Evolutionary conservation across 257 asterid species (phyloP), one percentile per base, ranked within the genome.

Genomic region (Gynochthodes officinalis): DNA sequence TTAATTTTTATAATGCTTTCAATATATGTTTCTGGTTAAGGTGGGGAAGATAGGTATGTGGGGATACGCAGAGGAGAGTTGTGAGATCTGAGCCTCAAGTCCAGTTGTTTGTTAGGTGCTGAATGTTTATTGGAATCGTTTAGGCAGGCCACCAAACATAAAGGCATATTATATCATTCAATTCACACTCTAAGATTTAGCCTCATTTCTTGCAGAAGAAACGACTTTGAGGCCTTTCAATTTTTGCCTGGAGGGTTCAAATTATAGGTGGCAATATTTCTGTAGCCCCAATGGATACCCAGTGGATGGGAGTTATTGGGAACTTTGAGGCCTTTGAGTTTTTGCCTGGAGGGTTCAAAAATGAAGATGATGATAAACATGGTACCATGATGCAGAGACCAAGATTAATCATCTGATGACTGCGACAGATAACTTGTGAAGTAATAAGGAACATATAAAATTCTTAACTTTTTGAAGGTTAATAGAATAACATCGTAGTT

Each of bases 1-100:
- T 23, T 23, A 46, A 2, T n/a, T n/a, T 30, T 35, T 54, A 18
- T 35, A 52, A 69, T 35, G 61, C 25, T 69, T 53, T 13, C 25
- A 69, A 69, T 52, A 53, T 11, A 50, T 16, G 44, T 54, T 53
- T 37, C 30, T 23, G 27, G 64, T 53, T 63, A 69, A 67, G 44
- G 62, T 10, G 33, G 49, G 28, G 61, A 32, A 43, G 71, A 66
- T 66, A 19, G 43, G 42, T 15, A 50, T 13, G 33, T 60, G 59
- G 70, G 59, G 72, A 67, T 46, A 14, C 19, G 61, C 32, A 23
- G 54, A 37, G n/a, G 65, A 53, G 44, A 53, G 49, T 53, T 64
- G 63, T 14, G 52, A 54, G 73, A 53, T 69, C 37, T 35, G 64
- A 54, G 52, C 28, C 74, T 70, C 64, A 30, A 37, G 33, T 44